Evolutionary conservation across 148 eudicot species (phyloP).

Genomic region (Beta vulgaris): DNA sequence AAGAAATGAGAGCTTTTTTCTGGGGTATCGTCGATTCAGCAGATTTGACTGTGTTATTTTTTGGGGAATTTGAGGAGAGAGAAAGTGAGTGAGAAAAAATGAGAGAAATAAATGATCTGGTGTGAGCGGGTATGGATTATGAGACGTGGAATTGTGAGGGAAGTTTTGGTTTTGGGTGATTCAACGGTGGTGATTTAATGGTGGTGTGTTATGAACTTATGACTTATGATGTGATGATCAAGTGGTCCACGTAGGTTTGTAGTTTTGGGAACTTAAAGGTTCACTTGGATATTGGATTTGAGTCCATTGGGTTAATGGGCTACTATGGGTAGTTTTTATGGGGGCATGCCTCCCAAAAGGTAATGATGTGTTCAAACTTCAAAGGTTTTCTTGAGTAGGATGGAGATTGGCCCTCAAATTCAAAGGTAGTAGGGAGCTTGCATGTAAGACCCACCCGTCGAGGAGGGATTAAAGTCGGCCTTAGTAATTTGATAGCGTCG

Average conservation of each 20-base stretch:
- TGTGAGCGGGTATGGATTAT: constrained; percentile 6
- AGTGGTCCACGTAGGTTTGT: constrained; percentile 11
- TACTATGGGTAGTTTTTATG: too few species aligned
- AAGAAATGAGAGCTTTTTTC: constrained; percentile 9
- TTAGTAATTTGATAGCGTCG: too few species aligned
- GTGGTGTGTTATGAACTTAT: too few species aligned
- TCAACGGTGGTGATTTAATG: constrained; percentile 9
- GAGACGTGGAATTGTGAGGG: constrained; percentile 17
- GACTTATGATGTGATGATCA: constrained; percentile 22
- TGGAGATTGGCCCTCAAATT: too few species aligned
- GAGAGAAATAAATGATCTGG: constrained; percentile 5
- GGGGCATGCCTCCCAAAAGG: too few species aligned
- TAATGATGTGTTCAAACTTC: too few species aligned
- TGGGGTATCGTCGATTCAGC: constrained; percentile 11
- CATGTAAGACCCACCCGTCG: too few species aligned
- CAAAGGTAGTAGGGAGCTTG: too few species aligned
- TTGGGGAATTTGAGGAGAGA: constrained; percentile 5
- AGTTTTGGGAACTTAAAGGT: neutral
- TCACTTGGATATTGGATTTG: neutral
- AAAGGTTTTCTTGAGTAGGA: too few species aligned
- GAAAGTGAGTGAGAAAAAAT: neutral
- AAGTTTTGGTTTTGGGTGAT: neutral
- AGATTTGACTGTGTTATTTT: constrained; percentile 18
- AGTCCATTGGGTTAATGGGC: neutral
- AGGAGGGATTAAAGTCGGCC: too few species aligned